These are phyloP conservation scores for Lachnellula willkommii DNA, from an alignment of 2,329 filamentous ascomycete species.

Conservation along the genomic window DNA sequence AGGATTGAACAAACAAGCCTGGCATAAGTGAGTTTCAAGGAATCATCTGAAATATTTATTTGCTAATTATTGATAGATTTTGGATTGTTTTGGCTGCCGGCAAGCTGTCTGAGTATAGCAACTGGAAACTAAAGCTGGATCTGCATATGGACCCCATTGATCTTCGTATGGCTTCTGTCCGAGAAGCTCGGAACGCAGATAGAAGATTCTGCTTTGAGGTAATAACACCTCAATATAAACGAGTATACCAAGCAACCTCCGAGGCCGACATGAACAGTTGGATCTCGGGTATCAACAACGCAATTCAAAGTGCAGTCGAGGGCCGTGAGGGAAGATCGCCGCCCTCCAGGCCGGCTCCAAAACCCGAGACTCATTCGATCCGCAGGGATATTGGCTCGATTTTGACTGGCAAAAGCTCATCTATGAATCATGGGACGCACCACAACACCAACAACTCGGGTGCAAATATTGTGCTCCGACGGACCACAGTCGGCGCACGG, in stretches of 20 bases:
- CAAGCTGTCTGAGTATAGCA: conserved; percentile 95
- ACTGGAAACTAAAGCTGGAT: conserved; percentile 97
- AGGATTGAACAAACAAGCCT: conserved; percentile 91
- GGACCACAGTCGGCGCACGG: conserved; percentile 86
- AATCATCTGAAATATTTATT: not conserved
- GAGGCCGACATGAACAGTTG: conserved; percentile 98
- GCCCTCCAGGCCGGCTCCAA: conserved; percentile 34
- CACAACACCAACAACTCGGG: conserved; percentile 40
- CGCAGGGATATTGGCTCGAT: conserved; percentile 88
- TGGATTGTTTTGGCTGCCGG: conserved; percentile 98
- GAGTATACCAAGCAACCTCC: conserved; percentile 94
- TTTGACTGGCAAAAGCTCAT: conserved; percentile 84
- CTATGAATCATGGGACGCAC: conserved; percentile 45
- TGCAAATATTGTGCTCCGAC: conserved; percentile 63
- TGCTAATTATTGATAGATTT: conserved; percentile 56
- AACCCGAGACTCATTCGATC: conserved; percentile 46
- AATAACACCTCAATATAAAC: conserved; percentile 91
- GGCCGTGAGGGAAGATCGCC: conserved; percentile 59
- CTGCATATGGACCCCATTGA: conserved; percentile 98
- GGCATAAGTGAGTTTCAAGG: conserved; percentile 77
- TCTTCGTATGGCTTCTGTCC: conserved; percentile 90
- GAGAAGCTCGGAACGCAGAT: conserved; percentile 91
- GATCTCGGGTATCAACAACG: conserved; percentile 96
- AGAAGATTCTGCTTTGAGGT: conserved; percentile 97
- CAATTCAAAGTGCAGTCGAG: conserved; percentile 91